Evolutionary conservation across 345 rosid species (phyloP).

Genomic region (Salix udensis): DNA sequence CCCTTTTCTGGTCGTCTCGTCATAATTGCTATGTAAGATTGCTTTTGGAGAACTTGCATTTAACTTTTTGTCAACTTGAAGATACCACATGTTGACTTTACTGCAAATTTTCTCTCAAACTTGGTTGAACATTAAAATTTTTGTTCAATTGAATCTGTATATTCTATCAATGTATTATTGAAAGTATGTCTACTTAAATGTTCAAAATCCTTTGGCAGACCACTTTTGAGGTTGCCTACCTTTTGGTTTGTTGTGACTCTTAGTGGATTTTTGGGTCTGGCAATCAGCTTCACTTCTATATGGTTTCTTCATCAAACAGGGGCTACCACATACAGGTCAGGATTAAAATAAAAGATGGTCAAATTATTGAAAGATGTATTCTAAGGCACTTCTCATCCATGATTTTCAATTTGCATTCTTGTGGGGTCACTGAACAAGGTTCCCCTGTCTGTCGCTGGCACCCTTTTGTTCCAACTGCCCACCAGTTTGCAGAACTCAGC

Average conservation of each 20-base stretch:
- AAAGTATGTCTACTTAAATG: conserved; percentile 4
- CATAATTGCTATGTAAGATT: not conserved
- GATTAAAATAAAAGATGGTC: not conserved
- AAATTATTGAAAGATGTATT: not conserved
- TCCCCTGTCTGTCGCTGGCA: conserved; percentile 83
- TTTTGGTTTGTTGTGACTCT: conserved; percentile 90
- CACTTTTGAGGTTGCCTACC: conserved; percentile 68
- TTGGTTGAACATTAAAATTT: not conserved
- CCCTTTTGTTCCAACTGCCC: conserved; percentile 79
- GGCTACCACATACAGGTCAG: conserved; percentile 93
- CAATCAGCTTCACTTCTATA: conserved; percentile 97
- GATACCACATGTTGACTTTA: not conserved
- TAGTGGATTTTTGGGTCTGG: conserved; percentile 91
- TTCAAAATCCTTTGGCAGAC: conserved; percentile 45
- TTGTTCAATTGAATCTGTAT: not conserved
- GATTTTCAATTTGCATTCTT: conserved; percentile 52
- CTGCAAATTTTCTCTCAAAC: not conserved
- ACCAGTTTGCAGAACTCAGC: conserved; percentile 91
- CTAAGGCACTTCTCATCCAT: conserved; percentile 4
- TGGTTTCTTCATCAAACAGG: conserved; percentile 99
- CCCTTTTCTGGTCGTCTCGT: not conserved
- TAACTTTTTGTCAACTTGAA: not conserved
- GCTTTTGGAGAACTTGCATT: not conserved
- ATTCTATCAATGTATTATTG: not conserved
- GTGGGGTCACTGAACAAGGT: conserved; percentile 96